Percentiles rank a stretch among this genome's conserved stretches.
Conservation (phyloP, 1,284 basidiomycete genomes). For the Melampsora abietis-canadensis region DNA sequence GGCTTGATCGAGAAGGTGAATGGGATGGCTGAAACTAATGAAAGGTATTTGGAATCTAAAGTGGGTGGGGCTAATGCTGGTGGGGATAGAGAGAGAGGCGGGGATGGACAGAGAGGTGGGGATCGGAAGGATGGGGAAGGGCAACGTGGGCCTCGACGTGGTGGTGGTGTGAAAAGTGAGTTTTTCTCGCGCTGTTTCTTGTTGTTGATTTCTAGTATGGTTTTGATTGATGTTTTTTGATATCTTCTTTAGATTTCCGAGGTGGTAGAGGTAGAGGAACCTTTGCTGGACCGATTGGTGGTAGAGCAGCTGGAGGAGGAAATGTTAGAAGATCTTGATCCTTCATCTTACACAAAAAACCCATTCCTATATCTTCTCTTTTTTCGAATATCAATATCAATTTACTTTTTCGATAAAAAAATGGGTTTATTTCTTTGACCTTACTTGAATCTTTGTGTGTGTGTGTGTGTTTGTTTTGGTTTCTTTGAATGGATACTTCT, state of each 20-base stretch:
- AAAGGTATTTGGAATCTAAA: slow-evolving; percentile 87
- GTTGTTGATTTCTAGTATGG: neutral
- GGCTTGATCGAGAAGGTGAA: slow-evolving; percentile 83
- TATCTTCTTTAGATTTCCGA: slow-evolving; percentile 18
- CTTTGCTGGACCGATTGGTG: slow-evolving; percentile 35
- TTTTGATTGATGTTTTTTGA: neutral
- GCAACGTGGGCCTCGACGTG: slow-evolving; percentile 29
- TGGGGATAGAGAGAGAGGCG: neutral
- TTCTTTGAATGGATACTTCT: too few relatives aligned
- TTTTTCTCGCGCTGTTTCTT: neutral
- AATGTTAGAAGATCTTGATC: neutral
- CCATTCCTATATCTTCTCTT: too few relatives aligned
- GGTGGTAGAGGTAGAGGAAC: slow-evolving; percentile 40
- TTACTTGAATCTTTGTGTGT: too few relatives aligned
- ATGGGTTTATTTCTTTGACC: too few relatives aligned
- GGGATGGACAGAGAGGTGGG: slow-evolving; percentile 4
- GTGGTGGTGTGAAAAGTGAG: slow-evolving; percentile 39
- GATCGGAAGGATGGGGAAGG: slow-evolving; percentile 34
- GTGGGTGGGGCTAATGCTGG: slow-evolving; percentile 58
- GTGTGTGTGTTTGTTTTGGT: too few relatives aligned
- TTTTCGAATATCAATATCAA: too few relatives aligned
- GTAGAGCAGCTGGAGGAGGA: slow-evolving; percentile 16
- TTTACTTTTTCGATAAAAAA: too few relatives aligned
- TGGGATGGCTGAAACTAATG: slow-evolving; percentile 87
- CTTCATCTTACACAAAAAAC: too few relatives aligned